phyloP scores from a whole-genome alignment of 805 yeast species.

The Babjeviella inositovora region DNA sequence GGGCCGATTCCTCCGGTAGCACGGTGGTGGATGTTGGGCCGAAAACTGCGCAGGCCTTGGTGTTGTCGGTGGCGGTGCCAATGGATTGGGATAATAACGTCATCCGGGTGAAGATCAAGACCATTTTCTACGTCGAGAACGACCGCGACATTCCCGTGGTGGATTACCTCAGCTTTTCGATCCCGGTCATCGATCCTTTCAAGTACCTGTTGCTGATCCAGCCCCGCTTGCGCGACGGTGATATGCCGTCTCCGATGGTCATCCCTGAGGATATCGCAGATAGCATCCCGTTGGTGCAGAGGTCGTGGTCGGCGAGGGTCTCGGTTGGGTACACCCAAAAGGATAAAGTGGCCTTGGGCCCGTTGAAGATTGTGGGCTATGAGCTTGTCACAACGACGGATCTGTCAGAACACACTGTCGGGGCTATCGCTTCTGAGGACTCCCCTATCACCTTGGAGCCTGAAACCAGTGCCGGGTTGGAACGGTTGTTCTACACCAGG shows the following conservation, averaged over 20 bases:
- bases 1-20: not conserved
- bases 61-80: no score
- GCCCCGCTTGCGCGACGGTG: conserved; percentile 11
- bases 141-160: conserved; percentile 12
- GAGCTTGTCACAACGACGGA: conserved; percentile 1
- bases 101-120: conserved; percentile 5
- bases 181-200: conserved; percentile 14
- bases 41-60: no score
- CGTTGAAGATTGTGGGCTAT: not conserved
- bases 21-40: not conserved
- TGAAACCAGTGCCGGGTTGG: not conserved
- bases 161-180: conserved; percentile 6
- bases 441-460: conserved; percentile 9
- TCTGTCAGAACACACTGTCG: conserved; percentile 1
- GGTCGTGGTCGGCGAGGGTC: conserved; percentile 1
- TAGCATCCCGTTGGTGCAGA: not conserved
- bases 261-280: conserved; percentile 2
- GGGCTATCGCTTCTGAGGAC: conserved; percentile 3
- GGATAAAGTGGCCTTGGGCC: conserved; percentile 3
- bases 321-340: not conserved
- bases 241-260: conserved; percentile 11
- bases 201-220: conserved; percentile 9
- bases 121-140: conserved; percentile 10
- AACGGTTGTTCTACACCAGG: conserved; percentile 15
- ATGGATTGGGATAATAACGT: not conserved